Percentiles rank a stretch among this genome's conserved stretches.
Conservation (phyloP, 2,329 filamentous ascomycete species). For the Saccharata proteae region DNA sequence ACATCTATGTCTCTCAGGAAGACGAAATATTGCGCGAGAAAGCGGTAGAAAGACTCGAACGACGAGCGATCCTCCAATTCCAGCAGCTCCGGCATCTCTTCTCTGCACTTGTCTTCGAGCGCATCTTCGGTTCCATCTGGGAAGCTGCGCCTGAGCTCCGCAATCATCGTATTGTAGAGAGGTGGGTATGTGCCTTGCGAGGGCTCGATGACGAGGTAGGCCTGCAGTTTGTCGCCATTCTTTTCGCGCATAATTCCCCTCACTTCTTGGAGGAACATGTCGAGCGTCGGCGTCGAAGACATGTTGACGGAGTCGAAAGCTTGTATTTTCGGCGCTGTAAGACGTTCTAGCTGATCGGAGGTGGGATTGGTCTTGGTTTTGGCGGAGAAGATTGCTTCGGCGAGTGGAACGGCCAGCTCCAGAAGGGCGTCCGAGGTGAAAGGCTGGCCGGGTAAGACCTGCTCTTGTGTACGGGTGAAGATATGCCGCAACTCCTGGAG, state of each 20-base stretch:
- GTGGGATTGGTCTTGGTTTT: no score
- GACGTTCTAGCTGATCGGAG: no score
- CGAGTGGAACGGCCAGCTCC: no score
- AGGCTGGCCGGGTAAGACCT: no score
- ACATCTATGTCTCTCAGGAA: slow-evolving; percentile 75
- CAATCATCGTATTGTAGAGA: slow-evolving; percentile 55
- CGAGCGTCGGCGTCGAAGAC: slow-evolving; percentile 46
- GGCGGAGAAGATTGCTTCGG: no score
- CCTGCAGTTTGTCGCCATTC: slow-evolving; percentile 53
- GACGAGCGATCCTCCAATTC: slow-evolving; percentile 43
- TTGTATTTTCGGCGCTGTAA: no score
- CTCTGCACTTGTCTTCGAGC: slow-evolving; percentile 52
- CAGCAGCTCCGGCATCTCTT: slow-evolving; percentile 43
- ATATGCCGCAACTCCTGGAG: no score
- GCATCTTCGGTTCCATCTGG: slow-evolving; percentile 35
- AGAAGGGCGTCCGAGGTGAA: no score
- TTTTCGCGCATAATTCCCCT: slow-evolving; percentile 48
- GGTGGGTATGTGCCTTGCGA: slow-evolving; percentile 41
- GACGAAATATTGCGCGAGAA: slow-evolving; percentile 68
- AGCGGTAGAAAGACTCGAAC: slow-evolving; percentile 67
- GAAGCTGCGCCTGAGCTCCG: slow-evolving; percentile 53
- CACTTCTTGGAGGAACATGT: slow-evolving; percentile 57
- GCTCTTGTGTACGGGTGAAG: no score
- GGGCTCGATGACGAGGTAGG: slow-evolving; percentile 65
- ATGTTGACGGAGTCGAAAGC: no score